These are phyloP conservation scores for Perkinsus marinus DNA, from an alignment of 169 alveolate species.

Conservation along the genomic window DNA sequence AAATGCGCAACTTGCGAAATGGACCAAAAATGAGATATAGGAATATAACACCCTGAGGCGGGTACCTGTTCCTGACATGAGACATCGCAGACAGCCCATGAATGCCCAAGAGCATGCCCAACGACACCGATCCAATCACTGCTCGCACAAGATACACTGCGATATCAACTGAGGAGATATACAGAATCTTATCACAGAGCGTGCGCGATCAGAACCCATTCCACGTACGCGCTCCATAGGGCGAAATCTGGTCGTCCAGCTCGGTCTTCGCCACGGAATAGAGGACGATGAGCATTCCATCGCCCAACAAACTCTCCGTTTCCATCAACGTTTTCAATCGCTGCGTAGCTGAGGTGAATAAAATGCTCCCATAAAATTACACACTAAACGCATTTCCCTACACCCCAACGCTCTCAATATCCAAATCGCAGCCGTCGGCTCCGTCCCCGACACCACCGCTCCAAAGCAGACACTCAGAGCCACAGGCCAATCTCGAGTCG, in stretches of 20 bases:
- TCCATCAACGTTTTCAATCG: background rate
- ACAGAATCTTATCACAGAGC: too few relatives aligned
- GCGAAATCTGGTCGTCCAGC: background rate
- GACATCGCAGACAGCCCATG: background rate
- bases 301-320: background rate
- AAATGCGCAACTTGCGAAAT: too few relatives aligned
- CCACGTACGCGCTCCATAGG: background rate
- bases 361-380: too few relatives aligned
- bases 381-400: background rate
- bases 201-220: background rate
- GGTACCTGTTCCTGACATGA: background rate
- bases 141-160: background rate
- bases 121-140: background rate
- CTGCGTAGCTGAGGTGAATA: background rate
- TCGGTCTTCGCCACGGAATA: background rate
- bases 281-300: background rate
- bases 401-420: background rate
- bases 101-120: background rate
- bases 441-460: background rate
- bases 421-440: background rate
- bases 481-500: background rate
- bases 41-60: too few relatives aligned
- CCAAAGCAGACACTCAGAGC: background rate
- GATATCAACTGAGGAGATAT: background rate
- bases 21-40: too few relatives aligned